These are phyloP conservation scores for Ehretia macrophylla DNA, from an alignment of 257 asterid species.

Conservation along the genomic window DNA sequence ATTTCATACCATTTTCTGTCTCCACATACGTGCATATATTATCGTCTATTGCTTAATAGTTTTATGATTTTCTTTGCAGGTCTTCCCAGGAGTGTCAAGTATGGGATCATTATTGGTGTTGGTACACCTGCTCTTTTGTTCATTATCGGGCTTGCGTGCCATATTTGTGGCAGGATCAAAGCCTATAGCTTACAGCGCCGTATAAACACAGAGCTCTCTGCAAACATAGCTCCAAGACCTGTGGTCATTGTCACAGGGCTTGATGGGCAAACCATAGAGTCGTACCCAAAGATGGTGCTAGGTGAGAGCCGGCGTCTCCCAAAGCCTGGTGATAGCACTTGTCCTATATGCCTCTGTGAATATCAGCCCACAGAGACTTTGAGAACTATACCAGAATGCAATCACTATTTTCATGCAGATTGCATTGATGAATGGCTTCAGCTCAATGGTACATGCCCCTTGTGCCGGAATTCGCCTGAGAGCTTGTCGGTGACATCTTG, in stretches of 20 bases:
- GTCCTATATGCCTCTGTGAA: slow-evolving; percentile 73
- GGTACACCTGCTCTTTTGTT: slow-evolving; percentile 70
- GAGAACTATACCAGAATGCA: slow-evolving; percentile 72
- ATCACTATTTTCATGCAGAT: slow-evolving; percentile 62
- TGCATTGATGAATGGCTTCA: slow-evolving; percentile 91
- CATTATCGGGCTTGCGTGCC: slow-evolving; percentile 47
- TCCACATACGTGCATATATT: no score
- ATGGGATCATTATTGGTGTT: slow-evolving; percentile 58
- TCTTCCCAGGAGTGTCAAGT: slow-evolving; percentile 64
- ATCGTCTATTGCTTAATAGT: background rate
- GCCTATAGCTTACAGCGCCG: slow-evolving; percentile 13
- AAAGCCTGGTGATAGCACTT: slow-evolving; percentile 40
- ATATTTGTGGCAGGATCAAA: slow-evolving; percentile 32
- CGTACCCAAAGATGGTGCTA: slow-evolving; percentile 57
- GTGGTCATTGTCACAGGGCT: slow-evolving; percentile 43
- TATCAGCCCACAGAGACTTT: slow-evolving; percentile 61
- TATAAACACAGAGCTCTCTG: slow-evolving; percentile 24
- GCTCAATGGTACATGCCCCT: slow-evolving; percentile 72
- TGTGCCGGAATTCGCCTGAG: slow-evolving; percentile 70
- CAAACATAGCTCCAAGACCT: slow-evolving; percentile 20
- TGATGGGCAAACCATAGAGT: slow-evolving; percentile 56
- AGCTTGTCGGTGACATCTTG: slow-evolving; percentile 35
- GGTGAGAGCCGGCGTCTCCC: slow-evolving; percentile 80
- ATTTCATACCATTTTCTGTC: no score
- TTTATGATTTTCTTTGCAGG: slow-evolving; percentile 25